A percentile compares a stretch with the other conserved stretches of the same genome.
These are phyloP conservation scores for Aspergillus ibericus DNA, from an alignment of 2,329 filamentous ascomycete species.

Conservation along the genomic window DNA sequence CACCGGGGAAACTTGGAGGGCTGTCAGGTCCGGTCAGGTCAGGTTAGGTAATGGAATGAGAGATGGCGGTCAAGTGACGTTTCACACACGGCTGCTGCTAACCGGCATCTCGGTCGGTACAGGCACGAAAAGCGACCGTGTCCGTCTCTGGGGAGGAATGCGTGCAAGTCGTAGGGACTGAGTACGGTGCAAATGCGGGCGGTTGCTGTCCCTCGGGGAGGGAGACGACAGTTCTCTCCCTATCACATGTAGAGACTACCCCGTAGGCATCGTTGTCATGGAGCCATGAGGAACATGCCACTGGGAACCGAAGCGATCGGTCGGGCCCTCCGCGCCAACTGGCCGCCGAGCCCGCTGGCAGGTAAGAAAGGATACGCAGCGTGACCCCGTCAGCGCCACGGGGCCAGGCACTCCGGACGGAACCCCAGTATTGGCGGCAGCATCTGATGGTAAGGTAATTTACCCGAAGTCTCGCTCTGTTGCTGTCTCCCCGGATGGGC, in stretches of 20 bases:
- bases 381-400: neutral
- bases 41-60: slow-evolving; percentile 22
- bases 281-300: neutral
- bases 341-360: neutral
- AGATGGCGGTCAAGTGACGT: slow-evolving; percentile 20
- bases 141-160: too few species aligned
- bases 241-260: neutral
- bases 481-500: neutral
- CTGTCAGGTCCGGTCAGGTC: slow-evolving; percentile 8
- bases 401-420: neutral
- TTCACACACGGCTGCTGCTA: slow-evolving; percentile 25
- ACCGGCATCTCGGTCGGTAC: slow-evolving; percentile 19
- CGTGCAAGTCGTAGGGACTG: too few species aligned
- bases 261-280: neutral
- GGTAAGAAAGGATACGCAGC: neutral
- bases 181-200: too few species aligned
- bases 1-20: slow-evolving; percentile 2
- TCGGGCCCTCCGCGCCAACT: neutral
- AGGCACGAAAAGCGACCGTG: neutral
- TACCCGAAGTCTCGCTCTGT: slow-evolving; percentile 11
- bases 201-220: too few species aligned
- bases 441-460: slow-evolving; percentile 10
- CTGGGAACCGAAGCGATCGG: neutral
- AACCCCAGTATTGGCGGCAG: neutral
- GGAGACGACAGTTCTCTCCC: too few species aligned